Conservation (phyloP, 148 eudicot genomes). For the Arbutus unedo region DNA sequence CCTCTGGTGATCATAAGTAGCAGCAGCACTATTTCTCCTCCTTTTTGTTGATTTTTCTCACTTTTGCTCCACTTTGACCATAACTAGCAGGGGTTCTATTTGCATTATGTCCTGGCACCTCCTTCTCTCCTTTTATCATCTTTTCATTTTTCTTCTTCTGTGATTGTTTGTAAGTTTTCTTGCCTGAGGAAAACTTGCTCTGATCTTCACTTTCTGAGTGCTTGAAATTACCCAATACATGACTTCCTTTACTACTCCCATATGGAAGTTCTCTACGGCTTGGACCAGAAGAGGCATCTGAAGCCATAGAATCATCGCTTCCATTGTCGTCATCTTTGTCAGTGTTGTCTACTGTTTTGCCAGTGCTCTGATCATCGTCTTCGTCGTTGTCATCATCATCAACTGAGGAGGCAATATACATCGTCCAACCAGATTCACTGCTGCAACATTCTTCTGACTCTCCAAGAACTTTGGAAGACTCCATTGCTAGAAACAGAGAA, state of each 20-base stretch:
- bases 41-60: conserved; percentile 31
- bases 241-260: conserved; percentile 9
- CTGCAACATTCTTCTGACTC: conserved; percentile 58
- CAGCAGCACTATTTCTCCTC: conserved; percentile 12
- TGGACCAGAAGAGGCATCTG: conserved; percentile 78
- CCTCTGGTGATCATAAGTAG: conserved; percentile 29
- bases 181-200: conserved; percentile 18
- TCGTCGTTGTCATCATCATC: conserved; percentile 7
- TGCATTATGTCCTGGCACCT: conserved; percentile 32
- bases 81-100: conserved; percentile 16
- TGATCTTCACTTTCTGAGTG: conserved; percentile 14
- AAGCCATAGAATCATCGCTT: conserved; percentile 58
- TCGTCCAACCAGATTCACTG: conserved; percentile 88
- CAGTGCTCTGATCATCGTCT: conserved; percentile 20
- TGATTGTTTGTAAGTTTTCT: conserved; percentile 31
- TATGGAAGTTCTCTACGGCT: conserved; percentile 19
- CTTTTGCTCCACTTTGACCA: conserved; percentile 29
- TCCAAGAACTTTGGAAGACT: conserved; percentile 22
- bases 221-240: background rate
- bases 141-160: conserved; percentile 24
- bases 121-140: conserved; percentile 24
- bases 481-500: conserved; percentile 11
- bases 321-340: background rate
- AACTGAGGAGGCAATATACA: conserved; percentile 54
- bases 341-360: background rate